Percentiles rank a stretch among this genome's conserved stretches.
phyloP scores from a whole-genome alignment of 108 stramenopile species.

The Skeletonema grethae region DNA sequence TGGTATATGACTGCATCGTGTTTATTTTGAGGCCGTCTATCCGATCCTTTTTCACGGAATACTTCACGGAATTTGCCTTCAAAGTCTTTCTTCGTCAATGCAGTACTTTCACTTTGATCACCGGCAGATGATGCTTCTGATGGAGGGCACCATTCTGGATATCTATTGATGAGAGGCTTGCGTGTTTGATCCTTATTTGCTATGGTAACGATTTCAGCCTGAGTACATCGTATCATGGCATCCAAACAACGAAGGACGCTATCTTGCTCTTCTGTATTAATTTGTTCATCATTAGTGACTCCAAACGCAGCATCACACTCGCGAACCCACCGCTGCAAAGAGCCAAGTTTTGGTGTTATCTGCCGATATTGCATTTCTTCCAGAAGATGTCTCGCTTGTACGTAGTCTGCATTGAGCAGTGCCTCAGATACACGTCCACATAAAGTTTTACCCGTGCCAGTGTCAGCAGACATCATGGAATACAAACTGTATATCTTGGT shows the following conservation, averaged over 20 bases:
- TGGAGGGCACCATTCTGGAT: constrained; percentile 7
- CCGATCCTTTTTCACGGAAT: constrained; percentile 28
- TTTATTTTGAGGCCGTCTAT: constrained; percentile 34
- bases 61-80: constrained; percentile 23
- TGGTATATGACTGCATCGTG: constrained; percentile 16
- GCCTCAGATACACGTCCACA: constrained; percentile 15
- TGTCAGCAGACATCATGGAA: constrained; percentile 14
- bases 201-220: constrained; percentile 4
- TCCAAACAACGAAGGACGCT: constrained; percentile 34
- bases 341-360: constrained; percentile 30
- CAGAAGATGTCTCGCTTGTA: constrained; percentile 10
- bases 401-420: constrained; percentile 13
- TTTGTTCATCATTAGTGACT: constrained; percentile 12
- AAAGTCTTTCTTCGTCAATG: background rate
- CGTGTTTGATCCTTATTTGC: constrained; percentile 1
- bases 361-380: constrained; percentile 11
- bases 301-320: constrained; percentile 30
- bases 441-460: background rate
- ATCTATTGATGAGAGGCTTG: constrained; percentile 3
- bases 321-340: constrained; percentile 37
- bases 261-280: constrained; percentile 24
- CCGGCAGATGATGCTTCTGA: constrained; percentile 11
- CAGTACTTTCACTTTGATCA: background rate
- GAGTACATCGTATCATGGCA: constrained; percentile 23
- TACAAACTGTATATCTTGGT: constrained; percentile 6